Evolutionary conservation across 108 stramenopile species (phyloP).

Genomic region (Pseudonitzschia delicatissima): DNA sequence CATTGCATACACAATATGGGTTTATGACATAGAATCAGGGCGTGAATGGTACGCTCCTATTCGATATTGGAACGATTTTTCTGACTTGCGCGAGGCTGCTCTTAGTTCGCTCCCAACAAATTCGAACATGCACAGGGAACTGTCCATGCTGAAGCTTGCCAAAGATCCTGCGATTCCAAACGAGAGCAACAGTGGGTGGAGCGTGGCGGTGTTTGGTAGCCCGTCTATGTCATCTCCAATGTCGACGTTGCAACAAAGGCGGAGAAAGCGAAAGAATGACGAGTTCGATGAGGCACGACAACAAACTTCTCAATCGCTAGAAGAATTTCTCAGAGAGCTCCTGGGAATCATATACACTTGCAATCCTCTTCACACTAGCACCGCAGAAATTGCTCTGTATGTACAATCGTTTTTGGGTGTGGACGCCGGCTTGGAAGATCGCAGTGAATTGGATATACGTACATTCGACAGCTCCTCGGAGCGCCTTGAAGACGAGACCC

Average conservation of each 20-base stretch:
- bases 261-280: background rate
- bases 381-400: conserved; percentile 71
- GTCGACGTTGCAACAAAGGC: conserved; percentile 12
- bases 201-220: conserved; percentile 1
- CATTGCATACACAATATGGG: conserved; percentile 81
- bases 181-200: conserved; percentile 15
- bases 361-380: conserved; percentile 47
- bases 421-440: conserved; percentile 24
- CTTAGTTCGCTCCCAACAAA: conserved; percentile 26
- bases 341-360: conserved; percentile 57
- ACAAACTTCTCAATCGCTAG: conserved; percentile 50
- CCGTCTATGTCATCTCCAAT: conserved; percentile 3
- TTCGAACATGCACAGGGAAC: conserved; percentile 6
- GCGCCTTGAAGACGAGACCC: conserved; percentile 7
- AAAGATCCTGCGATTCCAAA: conserved; percentile 63
- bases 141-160: conserved; percentile 10
- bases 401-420: conserved; percentile 81
- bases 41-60: conserved; percentile 86
- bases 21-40: conserved; percentile 74
- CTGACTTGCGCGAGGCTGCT: conserved; percentile 57
- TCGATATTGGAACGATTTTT: conserved; percentile 74
- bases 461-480: conserved; percentile 2
- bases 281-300: conserved; percentile 36
- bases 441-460: background rate
- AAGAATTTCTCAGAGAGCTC: conserved; percentile 59